These are phyloP conservation scores for Trichophyton equinum DNA, from an alignment of 2,329 filamentous ascomycete species.

Conservation along the genomic window DNA sequence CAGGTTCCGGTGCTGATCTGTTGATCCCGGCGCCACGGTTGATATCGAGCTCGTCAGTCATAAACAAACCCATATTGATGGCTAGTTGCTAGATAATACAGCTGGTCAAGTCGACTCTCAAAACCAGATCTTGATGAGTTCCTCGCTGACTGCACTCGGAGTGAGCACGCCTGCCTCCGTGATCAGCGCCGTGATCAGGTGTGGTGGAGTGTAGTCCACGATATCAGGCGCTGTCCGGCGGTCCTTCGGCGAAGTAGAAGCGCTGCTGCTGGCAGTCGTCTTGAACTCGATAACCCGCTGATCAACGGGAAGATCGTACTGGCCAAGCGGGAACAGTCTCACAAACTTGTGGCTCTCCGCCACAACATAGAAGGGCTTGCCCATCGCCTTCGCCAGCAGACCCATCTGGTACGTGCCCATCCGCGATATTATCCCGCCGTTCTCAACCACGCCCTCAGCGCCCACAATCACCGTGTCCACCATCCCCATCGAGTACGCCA, in stretches of 20 bases:
- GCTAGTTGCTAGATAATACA: not conserved
- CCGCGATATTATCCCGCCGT: constrained; percentile 81
- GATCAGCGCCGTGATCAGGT: constrained; percentile 51
- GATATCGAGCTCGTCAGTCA: not conserved
- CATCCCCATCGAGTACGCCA: constrained; percentile 65
- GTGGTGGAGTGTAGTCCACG: constrained; percentile 44
- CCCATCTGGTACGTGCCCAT: constrained; percentile 82
- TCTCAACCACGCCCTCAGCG: constrained; percentile 78
- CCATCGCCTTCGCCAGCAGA: constrained; percentile 58
- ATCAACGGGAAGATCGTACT: constrained; percentile 67
- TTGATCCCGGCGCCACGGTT: not conserved
- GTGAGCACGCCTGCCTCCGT: constrained; percentile 53
- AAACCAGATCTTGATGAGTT: constrained; percentile 52
- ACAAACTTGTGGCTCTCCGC: constrained; percentile 97
- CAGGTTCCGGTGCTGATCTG: not conserved
- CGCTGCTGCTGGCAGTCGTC: constrained; percentile 36
- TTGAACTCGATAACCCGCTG: constrained; percentile 67
- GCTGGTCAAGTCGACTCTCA: constrained; percentile 15
- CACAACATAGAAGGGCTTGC: constrained; percentile 77
- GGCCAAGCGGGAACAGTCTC: constrained; percentile 67
- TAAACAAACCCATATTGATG: too few species aligned
- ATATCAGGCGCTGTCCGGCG: constrained; percentile 13
- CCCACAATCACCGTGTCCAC: constrained; percentile 58
- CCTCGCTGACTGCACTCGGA: constrained; percentile 53
- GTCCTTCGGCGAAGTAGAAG: not conserved